Base-by-base conservation (phyloP, 2,329 filamentous ascomycete genomes). In the Epichloe scottii region DNA sequence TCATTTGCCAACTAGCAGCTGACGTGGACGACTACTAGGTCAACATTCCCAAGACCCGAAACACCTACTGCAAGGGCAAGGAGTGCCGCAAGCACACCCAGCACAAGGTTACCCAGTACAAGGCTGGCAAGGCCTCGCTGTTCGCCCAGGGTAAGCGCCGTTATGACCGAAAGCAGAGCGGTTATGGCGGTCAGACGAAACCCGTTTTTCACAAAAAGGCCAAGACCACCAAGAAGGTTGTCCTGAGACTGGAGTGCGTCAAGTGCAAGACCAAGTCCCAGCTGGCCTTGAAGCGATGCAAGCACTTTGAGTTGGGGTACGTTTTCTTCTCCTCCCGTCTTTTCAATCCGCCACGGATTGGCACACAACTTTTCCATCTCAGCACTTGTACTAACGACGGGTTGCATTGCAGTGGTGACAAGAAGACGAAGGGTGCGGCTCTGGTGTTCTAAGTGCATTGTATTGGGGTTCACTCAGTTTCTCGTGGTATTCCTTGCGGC, bases 191-290 rank as follows among this genome's bases (percentile, higher is more conserved):
- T 90, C 93, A 98, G 81, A 98, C 93, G 69, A 98, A 98, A 81
- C 93, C 94, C 66, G 90, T 98, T 70, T 98, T 97, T 87, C 93
- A 97, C 88, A 98, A 97, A 86, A 97, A 96, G 81, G 93, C 93
- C 63, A 98, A 98, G 87, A 98, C 93, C 65, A 98, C 93, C 72
- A 98, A 98, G 88, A 98, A 98, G 86, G 87, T 98, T 67, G 94
- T 98, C 68, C 79, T 98, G 75, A 85, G 93, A 79, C 78, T 98
- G 75, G 93, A 98, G 76, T 98, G 93, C 82, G 91, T 89, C 70
- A 73, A 77, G 65, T 98, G 93, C 89, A 97, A 97, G 87, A 85
- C 89, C 73, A 97, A 96, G 86, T 84, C 84, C 75, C 89, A 98
- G 81, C 82, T 98, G 70, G 82, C 93, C 65, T 81, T 98, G 75